A percentile compares a stretch with the other conserved stretches of the same genome.
Evolutionary conservation across 2,329 filamentous ascomycete species (phyloP).

Genomic region (Trichophyton mentagrophytes): DNA sequence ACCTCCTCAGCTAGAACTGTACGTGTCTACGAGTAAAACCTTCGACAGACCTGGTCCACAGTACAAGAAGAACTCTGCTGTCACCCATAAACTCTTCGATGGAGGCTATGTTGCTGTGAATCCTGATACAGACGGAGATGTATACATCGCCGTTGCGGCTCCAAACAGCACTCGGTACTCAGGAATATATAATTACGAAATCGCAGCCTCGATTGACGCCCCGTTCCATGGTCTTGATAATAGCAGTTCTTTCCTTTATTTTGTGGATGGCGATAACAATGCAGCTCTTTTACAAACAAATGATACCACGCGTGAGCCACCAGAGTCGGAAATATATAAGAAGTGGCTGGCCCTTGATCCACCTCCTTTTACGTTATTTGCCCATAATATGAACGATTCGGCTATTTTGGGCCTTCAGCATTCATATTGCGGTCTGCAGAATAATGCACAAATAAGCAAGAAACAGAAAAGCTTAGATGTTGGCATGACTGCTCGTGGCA

Average conservation of each 20-base stretch:
- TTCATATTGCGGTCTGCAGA: conserved; percentile 70
- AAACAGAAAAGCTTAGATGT: conserved; percentile 47
- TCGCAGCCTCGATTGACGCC: conserved; percentile 69
- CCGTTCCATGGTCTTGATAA: conserved; percentile 54
- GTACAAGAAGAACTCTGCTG: conserved; percentile 29
- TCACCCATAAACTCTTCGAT: conserved; percentile 40
- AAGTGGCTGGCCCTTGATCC: conserved; percentile 45
- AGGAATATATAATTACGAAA: conserved; percentile 63
- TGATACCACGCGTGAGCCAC: conserved; percentile 48
- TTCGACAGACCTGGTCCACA: conserved; percentile 56
- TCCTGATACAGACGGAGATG: conserved; percentile 46
- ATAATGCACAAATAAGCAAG: conserved; percentile 50
- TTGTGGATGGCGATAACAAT: conserved; percentile 72
- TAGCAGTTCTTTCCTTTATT: conserved; percentile 48
- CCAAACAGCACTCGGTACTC: conserved; percentile 50
- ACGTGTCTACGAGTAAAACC: conserved; percentile 53
- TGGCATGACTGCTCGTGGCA: conserved; percentile 56
- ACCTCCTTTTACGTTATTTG: conserved; percentile 66
- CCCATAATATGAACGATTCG: conserved; percentile 45
- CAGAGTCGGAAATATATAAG: conserved; percentile 37
- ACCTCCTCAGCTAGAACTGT: conserved; percentile 65
- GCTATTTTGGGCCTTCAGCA: conserved; percentile 56
- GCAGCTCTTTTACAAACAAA: conserved; percentile 68
- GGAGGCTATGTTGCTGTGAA: conserved; percentile 58
- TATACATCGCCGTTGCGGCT: conserved; percentile 67